These are phyloP conservation scores for Phoma sp. DNA, from an alignment of 2,329 filamentous ascomycete genomes.

Conservation along the genomic window DNA sequence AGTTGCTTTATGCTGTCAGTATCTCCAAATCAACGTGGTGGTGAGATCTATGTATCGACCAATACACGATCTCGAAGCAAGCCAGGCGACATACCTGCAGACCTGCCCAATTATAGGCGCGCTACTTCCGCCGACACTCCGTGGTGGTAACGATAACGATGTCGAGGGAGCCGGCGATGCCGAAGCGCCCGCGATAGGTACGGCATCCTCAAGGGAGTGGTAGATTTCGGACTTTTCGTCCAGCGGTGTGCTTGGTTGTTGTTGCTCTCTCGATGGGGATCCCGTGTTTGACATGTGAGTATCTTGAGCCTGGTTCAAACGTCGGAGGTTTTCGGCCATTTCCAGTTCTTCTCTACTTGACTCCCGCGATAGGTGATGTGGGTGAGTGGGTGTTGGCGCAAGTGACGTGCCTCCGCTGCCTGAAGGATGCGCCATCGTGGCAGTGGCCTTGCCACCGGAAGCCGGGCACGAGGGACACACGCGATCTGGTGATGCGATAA, in stretches of 20 bases:
- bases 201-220: conserved; percentile 51
- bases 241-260: conserved; percentile 26
- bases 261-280: conserved; percentile 25
- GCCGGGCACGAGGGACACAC: conserved; percentile 11
- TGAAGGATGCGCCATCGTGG: conserved; percentile 39
- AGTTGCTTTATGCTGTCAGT: conserved; percentile 72
- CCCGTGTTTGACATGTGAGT: conserved; percentile 29
- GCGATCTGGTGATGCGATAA: conserved; percentile 17
- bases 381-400: conserved; percentile 46
- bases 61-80: not conserved
- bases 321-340: conserved; percentile 55
- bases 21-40: conserved; percentile 10
- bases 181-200: conserved; percentile 37
- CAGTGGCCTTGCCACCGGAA: conserved; percentile 18
- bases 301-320: conserved; percentile 55
- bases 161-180: conserved; percentile 32
- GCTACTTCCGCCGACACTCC: conserved; percentile 31
- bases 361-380: conserved; percentile 51
- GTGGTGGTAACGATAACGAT: conserved; percentile 26
- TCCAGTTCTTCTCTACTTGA: conserved; percentile 60
- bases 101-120: conserved; percentile 66
- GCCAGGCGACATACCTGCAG: conserved; percentile 68
- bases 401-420: conserved; percentile 47
- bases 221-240: conserved; percentile 44
- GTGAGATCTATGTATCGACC: not conserved